A percentile compares a stretch with the other conserved stretches of the same genome.
These are phyloP conservation scores for Rhodamnia argentea DNA, from an alignment of 345 rosid genomes.

Conservation along the genomic window DNA sequence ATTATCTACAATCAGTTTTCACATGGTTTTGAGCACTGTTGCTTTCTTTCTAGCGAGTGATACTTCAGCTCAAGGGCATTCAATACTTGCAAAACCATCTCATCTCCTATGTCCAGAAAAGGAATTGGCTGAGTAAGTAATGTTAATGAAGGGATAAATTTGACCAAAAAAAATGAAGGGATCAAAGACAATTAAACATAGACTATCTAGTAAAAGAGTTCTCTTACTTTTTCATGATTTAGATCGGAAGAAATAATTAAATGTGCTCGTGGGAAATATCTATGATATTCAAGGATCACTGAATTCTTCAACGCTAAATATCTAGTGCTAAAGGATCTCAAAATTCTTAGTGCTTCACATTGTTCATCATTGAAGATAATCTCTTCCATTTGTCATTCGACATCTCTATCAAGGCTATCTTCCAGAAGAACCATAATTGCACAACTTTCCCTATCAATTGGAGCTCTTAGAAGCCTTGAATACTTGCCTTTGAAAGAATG, in stretches of 20 bases:
- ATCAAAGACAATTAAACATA: neutral
- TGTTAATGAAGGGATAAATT: too few species aligned
- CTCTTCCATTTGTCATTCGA: too few species aligned
- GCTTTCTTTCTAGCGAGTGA: neutral
- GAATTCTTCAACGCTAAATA: neutral
- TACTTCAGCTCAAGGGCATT: neutral
- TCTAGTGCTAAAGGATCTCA: neutral
- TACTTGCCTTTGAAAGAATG: too few species aligned
- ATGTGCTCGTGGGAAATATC: neutral
- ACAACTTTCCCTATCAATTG: too few species aligned
- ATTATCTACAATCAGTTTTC: neutral
- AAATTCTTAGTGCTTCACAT: too few species aligned
- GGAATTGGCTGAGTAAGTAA: neutral
- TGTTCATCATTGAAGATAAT: too few species aligned
- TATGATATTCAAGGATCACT: neutral
- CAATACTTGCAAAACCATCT: neutral
- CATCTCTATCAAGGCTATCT: too few species aligned
- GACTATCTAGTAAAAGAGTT: neutral
- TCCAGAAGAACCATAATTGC: too few species aligned
- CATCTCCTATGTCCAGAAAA: neutral
- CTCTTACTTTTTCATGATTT: neutral
- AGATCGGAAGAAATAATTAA: neutral
- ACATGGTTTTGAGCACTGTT: neutral
- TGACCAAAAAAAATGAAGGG: neutral
- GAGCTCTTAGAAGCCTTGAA: too few species aligned